phyloP scores from a whole-genome alignment of 1,284 basidiomycete genomes.

The Apiotrichum brassicae region DNA sequence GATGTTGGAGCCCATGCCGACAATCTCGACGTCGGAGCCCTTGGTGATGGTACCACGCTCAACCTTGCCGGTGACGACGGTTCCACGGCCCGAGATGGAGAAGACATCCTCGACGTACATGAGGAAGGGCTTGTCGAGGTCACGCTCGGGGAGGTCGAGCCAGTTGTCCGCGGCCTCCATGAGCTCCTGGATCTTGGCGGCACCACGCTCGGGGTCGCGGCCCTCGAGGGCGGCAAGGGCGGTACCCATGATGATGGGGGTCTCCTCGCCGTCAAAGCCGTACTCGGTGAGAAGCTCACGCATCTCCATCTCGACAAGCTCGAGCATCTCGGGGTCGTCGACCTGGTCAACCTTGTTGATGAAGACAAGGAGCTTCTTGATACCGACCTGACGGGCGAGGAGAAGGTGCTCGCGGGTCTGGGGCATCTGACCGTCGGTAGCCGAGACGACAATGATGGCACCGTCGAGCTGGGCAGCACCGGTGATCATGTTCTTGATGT shows the following conservation, averaged over 20 bases:
- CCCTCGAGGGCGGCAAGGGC: constrained; percentile 92
- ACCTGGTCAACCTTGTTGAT: constrained; percentile 97
- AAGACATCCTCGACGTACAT: constrained; percentile 97
- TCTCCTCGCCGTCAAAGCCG: constrained; percentile 94
- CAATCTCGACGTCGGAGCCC: constrained; percentile 88
- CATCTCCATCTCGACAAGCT: constrained; percentile 99
- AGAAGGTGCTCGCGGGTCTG: constrained; percentile 98
- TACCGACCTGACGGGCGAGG: constrained; percentile 94
- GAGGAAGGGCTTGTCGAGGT: constrained; percentile 96
- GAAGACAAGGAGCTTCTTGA: constrained; percentile 97
- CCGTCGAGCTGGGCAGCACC: constrained; percentile 99
- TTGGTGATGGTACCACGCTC: constrained; percentile 92
- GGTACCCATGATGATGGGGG: constrained; percentile 94
- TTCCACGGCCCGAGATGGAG: constrained; percentile 97
- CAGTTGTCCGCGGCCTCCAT: constrained; percentile 86
- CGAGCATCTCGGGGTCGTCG: constrained; percentile 95
- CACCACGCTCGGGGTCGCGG: constrained; percentile 69
- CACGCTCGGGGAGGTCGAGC: constrained; percentile 92
- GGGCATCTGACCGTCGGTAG: constrained; percentile 99
- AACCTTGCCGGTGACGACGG: constrained; percentile 94
- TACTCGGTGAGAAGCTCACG: constrained; percentile 88
- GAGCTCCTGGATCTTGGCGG: constrained; percentile 74
- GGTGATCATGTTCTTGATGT: constrained; percentile 99
- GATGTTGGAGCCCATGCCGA: constrained; percentile 75
- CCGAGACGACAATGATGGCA: constrained; percentile 95